Base-by-base conservation (phyloP, 495 filamentous ascomycete genomes). In the Antarctomyces pellizariae region DNA sequence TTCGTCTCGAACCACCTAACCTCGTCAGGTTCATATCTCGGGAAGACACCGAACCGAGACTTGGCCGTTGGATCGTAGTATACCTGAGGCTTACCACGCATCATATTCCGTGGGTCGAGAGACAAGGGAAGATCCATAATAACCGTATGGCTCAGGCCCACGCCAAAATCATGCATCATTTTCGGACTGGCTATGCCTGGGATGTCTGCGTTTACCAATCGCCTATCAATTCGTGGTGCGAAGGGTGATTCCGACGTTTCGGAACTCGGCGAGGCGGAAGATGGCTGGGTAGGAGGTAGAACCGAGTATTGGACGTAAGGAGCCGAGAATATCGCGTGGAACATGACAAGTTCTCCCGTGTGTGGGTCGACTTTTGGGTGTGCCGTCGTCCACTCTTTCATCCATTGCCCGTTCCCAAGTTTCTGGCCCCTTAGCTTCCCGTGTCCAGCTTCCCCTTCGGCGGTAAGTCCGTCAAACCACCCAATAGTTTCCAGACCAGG, bases 111-210 rank as follows among this genome's bases (percentile, higher is more conserved):
- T 0, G 67, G 64, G 36, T 69, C 53, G n/a, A 74, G 47, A 4
- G 61, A 57, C 5, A 75, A 37, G 1, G 70, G 70, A 10, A 72
- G 53, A 37, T 75, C 66, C 47, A 75, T 51, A 22, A 75, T 71
- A 15, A 73, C 45, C 0, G 67, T 71, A 41, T 73, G 53, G 11
- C 34, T 36, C 9, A 36, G 44, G 0, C 65, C 67, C 2, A 71
- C 70, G 3, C 68, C 68, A 37, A 72, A 74, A 35, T 74, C 67
- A 36, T 74, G 70, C 67, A 75, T 73, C 58, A 74, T 60, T 39
- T 67, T 74, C 2, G 65, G 54, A 6, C 54, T 57, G n/a, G 46
- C 36, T 8, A 73, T 44, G 1, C 70, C 66, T 2, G 64, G 55
- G 1, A 74, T 48, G 11, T 24, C 27, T 13, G 32, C 1, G 54